Base-by-base conservation (phyloP, 1,284 basidiomycete species). In the Ceratobasidium papillatum region DNA sequence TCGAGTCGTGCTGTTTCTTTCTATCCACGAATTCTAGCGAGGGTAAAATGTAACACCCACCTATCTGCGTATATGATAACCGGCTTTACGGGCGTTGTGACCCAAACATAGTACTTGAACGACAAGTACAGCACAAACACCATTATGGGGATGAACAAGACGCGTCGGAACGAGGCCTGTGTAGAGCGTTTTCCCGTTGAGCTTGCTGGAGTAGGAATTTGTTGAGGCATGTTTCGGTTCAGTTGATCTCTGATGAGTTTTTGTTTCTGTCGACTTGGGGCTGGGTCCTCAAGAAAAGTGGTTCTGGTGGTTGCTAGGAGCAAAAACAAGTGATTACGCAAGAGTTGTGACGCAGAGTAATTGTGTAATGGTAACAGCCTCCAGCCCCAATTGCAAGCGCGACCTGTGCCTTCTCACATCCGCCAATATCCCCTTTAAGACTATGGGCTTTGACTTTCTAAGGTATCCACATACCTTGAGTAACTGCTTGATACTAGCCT, bases 21-120 rank as follows among this genome's bases (percentile, higher is more conserved):
- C n/a, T n/a, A n/a, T n/a, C n/a, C n/a, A n/a, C n/a, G n/a, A n/a
- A 69, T 65, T 25, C 59, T 27, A 12, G 66, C 41, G 49, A 32
- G 49, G 52, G 38, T 19, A n/a, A 14, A 47, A 47, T 17, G 12
- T 11, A 51, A 75, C 45, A 80, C 83, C 45, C 69, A 88, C 87
- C 87, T 84, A 9, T 83, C 82, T 7, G 87, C 86, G 77, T 89
- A 83, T 19, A 87, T 79, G 38, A 87, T 80, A 75, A 84, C 79
- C 0, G 85, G 81, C 66, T 82, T 76, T 77, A 66, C 79, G 12
- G 75, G 61, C 38, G 82, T 78, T 30, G 69, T 52, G 12, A 78
- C 76, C 56, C 84, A 80, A 76, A 86, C 73, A 27, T 72, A 72
- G 32, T 59, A 72, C 25, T 77, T 77, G 62, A 85, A 81, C 8